Conservation (phyloP, 2,329 filamentous ascomycete genomes). For the Xylaria polymorpha region DNA sequence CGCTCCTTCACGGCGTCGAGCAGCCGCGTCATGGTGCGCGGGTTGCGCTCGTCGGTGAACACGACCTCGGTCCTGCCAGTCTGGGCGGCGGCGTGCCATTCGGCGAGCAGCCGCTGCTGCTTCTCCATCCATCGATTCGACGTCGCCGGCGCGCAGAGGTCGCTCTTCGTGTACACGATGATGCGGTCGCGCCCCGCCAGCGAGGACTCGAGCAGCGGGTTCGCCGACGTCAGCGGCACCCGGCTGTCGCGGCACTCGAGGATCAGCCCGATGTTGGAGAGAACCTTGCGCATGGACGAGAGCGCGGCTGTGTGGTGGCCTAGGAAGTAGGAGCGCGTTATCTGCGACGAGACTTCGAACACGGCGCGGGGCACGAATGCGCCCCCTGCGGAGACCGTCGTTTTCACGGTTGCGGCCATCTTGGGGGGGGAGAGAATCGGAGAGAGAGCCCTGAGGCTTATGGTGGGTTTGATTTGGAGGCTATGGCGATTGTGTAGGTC, state of each 20-base stretch:
- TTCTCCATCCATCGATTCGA: slow-evolving; percentile 41
- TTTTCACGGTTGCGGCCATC: slow-evolving; percentile 18
- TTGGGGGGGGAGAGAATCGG: neutral
- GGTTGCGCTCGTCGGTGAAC: slow-evolving; percentile 58
- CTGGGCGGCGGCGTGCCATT: slow-evolving; percentile 28
- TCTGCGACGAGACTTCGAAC: slow-evolving; percentile 78
- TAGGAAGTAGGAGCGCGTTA: slow-evolving; percentile 91
- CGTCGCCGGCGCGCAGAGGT: slow-evolving; percentile 66
- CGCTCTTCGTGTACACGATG: slow-evolving; percentile 91
- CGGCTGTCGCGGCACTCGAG: slow-evolving; percentile 96
- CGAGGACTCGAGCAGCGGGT: slow-evolving; percentile 85
- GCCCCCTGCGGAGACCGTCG: slow-evolving; percentile 29
- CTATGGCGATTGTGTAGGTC: neutral
- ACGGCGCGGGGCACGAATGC: slow-evolving; percentile 80
- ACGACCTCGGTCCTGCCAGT: slow-evolving; percentile 45
- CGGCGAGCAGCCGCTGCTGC: slow-evolving; percentile 38
- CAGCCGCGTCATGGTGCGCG: slow-evolving; percentile 53
- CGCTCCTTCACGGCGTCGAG: slow-evolving; percentile 63
- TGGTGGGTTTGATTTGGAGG: slow-evolving; percentile 15
- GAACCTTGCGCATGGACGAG: slow-evolving; percentile 81
- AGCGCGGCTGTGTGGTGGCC: slow-evolving; percentile 90
- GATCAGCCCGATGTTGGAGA: slow-evolving; percentile 85
- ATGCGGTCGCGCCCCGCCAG: slow-evolving; percentile 79
- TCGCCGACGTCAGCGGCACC: slow-evolving; percentile 87
- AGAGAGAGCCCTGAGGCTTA: slow-evolving; percentile 6